Evolutionary conservation across 176 grass and related monocot genomes (phyloP), one percentile per base, ranked within the genome.

Genomic region (Poa annua): DNA sequence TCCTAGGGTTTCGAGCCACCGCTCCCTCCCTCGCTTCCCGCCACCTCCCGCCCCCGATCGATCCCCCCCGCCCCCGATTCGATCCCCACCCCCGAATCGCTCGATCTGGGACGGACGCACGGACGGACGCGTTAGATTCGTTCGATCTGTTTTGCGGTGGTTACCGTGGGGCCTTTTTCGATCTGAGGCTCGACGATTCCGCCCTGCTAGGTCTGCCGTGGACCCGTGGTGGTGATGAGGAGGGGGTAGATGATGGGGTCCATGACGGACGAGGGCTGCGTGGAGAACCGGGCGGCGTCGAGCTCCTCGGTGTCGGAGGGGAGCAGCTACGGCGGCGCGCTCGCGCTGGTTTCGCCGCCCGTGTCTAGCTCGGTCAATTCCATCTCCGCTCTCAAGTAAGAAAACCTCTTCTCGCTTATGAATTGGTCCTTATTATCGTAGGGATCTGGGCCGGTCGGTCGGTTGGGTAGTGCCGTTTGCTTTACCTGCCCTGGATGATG

Each of bases 201-300:
- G 25, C 24, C 5, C 56, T 74, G 83, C 74, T 84, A 89, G 87
- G 84, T 72, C 19, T 39, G 39, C 57, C 48, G 39, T 15, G n/a
- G n/a, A n/a, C n/a, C n/a, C n/a, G n/a, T n/a, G n/a, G n/a, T n/a
- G 55, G 72, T 35, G 76, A 83, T 86, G 84, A 63, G 63, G 84
- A 63, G 63, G 38, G 78, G 85, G 41, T 72, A 74, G 81, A 92
- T 86, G 81, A 92, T 86, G 85, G 89, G 67, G 47, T 48, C 81
- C 39, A 93, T 89, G 88, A 50, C 65, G 76, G 87, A 81, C 54
- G 87, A 87, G 69, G 86, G 96, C 85, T 99, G 96, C 85, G 93
- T 99, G 69, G 96, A 99, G 88, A 99, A 99, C 82, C 92, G 94
- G 77, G 84, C 89, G 29, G 88, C 93, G 55, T 96, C 93, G 81